Evolutionary conservation across 345 rosid genomes (phyloP).

Genomic region (Sisymbrium irio): DNA sequence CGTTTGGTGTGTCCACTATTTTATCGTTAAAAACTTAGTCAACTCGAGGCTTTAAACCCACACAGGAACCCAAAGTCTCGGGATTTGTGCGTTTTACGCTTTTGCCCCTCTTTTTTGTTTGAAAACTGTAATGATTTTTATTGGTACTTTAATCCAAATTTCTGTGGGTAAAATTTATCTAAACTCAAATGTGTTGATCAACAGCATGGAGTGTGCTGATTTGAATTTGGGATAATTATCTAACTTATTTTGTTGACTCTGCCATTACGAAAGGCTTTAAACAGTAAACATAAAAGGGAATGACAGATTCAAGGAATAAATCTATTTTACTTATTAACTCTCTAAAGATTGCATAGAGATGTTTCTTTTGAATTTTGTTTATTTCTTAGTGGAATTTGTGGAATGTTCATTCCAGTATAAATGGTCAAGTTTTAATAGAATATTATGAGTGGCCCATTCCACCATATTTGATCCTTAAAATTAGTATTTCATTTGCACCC

Average conservation of each 20-base stretch:
- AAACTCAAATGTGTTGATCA: neutral
- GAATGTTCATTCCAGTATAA: neutral
- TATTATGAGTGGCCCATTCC: neutral
- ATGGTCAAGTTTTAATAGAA: neutral
- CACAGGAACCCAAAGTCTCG: neutral
- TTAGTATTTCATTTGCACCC: too few relatives aligned
- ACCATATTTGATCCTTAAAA: neutral
- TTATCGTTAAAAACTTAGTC: conserved; percentile 21
- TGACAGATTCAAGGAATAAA: neutral
- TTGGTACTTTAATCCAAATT: neutral
- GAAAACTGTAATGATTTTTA: neutral
- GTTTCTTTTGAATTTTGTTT: neutral
- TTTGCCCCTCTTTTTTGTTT: conserved; percentile 13
- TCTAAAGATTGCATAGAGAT: neutral
- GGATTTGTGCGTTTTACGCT: neutral
- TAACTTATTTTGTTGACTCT: neutral
- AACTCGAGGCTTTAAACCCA: conserved; percentile 16
- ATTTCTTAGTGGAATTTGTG: neutral
- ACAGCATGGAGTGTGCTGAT: neutral
- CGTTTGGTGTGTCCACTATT: conserved; percentile 23
- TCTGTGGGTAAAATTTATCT: neutral
- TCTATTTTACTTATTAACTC: neutral
- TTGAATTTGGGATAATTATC: neutral
- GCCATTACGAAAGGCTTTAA: neutral
- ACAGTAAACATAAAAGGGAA: neutral